Evolutionary conservation across 257 asterid genomes (phyloP).

Genomic region (Ophiorrhiza pumila): DNA sequence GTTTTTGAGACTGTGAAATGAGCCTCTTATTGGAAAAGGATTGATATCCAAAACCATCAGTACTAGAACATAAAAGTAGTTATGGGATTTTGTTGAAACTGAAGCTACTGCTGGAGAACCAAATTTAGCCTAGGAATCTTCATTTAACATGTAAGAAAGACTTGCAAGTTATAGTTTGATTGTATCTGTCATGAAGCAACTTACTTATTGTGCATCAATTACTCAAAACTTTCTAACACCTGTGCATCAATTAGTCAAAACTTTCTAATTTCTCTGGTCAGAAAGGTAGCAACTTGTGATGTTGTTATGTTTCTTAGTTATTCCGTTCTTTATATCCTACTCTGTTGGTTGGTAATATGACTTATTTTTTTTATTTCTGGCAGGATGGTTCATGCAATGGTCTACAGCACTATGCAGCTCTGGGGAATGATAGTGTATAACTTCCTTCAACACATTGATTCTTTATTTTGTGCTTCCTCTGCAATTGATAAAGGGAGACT

Average conservation of each 20-base stretch:
- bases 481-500: neutral
- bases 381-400: constrained; percentile 99
- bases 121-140: neutral
- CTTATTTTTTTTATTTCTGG: constrained; percentile 15
- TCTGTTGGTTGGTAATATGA: neutral
- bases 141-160: too few species aligned
- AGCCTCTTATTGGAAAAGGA: neutral
- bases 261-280: neutral
- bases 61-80: neutral
- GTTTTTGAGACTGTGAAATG: too few species aligned
- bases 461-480: neutral
- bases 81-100: neutral
- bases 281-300: neutral
- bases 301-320: neutral
- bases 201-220: neutral
- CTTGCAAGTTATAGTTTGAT: neutral
- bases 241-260: neutral
- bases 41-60: neutral
- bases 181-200: neutral
- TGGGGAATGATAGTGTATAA: constrained; percentile 84
- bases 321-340: neutral
- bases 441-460: constrained; percentile 9
- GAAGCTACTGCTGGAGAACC: neutral
- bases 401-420: constrained; percentile 96
- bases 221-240: neutral